Evolutionary conservation across 1,139 yeast genomes (phyloP).

Genomic region (Pneumocystis murina): DNA sequence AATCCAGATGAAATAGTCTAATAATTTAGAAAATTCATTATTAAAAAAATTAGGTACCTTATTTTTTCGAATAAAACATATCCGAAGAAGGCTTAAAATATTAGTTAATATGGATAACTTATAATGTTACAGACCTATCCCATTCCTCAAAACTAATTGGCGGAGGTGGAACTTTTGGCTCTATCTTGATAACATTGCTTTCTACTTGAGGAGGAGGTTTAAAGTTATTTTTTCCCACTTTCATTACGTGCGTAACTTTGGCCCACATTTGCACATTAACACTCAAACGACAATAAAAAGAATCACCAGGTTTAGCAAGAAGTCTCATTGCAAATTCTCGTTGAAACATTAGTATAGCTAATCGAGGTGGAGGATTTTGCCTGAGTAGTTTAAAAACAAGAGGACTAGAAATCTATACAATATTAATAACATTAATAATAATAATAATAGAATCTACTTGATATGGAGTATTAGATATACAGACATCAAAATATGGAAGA

Average conservation of each 20-base stretch:
- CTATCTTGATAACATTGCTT: slow-evolving; percentile 86
- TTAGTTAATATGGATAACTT: not conserved
- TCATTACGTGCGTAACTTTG: slow-evolving; percentile 93
- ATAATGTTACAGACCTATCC: slow-evolving; percentile 39
- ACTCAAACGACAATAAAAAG: slow-evolving; percentile 77
- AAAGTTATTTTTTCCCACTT: slow-evolving; percentile 90
- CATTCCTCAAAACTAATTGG: slow-evolving; percentile 84
- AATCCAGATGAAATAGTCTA: slow-evolving; percentile 30
- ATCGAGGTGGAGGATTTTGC: slow-evolving; percentile 88
- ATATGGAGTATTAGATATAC: slow-evolving; percentile 94
- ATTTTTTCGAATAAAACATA: slow-evolving; percentile 83
- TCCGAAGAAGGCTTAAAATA: slow-evolving; percentile 46
- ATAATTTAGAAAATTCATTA: not conserved
- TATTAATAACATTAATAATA: too few species aligned
- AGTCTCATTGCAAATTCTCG: slow-evolving; percentile 89
- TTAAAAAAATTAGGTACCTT: slow-evolving; percentile 64
- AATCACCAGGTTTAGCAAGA: slow-evolving; percentile 89
- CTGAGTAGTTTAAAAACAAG: slow-evolving; percentile 80
- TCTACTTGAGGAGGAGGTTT: slow-evolving; percentile 99
- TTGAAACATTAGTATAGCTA: slow-evolving; percentile 92
- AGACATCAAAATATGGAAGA: slow-evolving; percentile 84
- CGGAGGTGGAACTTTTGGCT: slow-evolving; percentile 83
- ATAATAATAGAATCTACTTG: slow-evolving; percentile 29
- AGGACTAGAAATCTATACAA: slow-evolving; percentile 60
- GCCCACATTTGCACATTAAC: slow-evolving; percentile 99